These are phyloP conservation scores for Quercus tomentella DNA, from an alignment of 331 rosid genomes.

Conservation along the genomic window DNA sequence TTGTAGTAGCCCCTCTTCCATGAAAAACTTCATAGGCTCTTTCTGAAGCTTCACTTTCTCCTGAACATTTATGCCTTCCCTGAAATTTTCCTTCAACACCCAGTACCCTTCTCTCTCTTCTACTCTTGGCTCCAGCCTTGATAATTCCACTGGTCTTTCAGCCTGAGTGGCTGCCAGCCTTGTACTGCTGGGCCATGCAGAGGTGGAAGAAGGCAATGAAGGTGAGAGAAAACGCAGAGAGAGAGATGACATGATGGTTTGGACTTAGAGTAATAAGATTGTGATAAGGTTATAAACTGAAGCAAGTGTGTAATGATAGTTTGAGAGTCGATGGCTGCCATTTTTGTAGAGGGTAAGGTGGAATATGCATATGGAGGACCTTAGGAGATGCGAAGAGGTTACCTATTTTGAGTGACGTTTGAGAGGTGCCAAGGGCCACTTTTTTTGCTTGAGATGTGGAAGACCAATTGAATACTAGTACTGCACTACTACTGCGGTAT, in stretches of 20 bases:
- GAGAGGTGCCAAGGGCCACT: slow-evolving; percentile 53
- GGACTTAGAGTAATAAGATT: not conserved
- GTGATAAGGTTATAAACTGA: not conserved
- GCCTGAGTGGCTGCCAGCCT: slow-evolving; percentile 44
- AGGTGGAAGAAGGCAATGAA: slow-evolving; percentile 15
- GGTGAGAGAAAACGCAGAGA: slow-evolving; percentile 52
- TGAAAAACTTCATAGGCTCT: slow-evolving; percentile 86
- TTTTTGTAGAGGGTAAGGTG: slow-evolving; percentile 43
- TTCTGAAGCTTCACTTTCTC: slow-evolving; percentile 75
- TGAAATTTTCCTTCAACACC: slow-evolving; percentile 74
- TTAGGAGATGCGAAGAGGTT: slow-evolving; percentile 42
- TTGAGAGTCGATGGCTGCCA: slow-evolving; percentile 20
- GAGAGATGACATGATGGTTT: slow-evolving; percentile 51
- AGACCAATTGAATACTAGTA: not conserved
- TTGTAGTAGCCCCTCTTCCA: slow-evolving; percentile 60
- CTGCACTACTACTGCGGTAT: no score
- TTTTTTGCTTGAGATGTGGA: not conserved
- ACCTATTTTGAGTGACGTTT: slow-evolving; percentile 37
- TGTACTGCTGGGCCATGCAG: slow-evolving; percentile 20
- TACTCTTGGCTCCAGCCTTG: slow-evolving; percentile 73
- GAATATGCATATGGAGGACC: slow-evolving; percentile 24
- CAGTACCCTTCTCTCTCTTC: slow-evolving; percentile 68
- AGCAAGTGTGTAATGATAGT: not conserved
- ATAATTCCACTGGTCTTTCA: slow-evolving; percentile 32
- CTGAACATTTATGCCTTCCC: slow-evolving; percentile 68